Conservation (phyloP, 2,329 filamentous ascomycete genomes). For the Aspergillus sp. region DNA sequence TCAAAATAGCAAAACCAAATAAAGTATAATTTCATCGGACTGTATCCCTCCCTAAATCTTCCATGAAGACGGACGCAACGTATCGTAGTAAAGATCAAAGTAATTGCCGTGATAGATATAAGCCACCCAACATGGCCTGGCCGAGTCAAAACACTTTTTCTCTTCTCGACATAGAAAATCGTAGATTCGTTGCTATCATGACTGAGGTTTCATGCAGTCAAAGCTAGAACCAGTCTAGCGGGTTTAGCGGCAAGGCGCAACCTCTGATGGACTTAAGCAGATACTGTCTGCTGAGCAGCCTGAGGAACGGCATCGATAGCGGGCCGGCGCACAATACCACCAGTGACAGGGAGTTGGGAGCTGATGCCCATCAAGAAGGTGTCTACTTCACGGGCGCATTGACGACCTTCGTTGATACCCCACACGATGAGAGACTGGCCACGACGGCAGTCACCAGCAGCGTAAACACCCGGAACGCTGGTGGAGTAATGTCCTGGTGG, state of each 20-base stretch:
- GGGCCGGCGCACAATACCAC: slow-evolving; percentile 85
- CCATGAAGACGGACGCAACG: neutral
- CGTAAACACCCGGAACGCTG: slow-evolving; percentile 85
- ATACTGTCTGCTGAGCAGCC: slow-evolving; percentile 28
- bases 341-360: slow-evolving; percentile 82
- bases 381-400: slow-evolving; percentile 90
- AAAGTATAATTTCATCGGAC: neutral
- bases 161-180: slow-evolving; percentile 13
- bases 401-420: slow-evolving; percentile 96
- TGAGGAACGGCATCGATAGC: slow-evolving; percentile 52
- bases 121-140: neutral
- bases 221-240: slow-evolving; percentile 16
- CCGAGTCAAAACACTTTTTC: neutral
- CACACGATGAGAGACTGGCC: slow-evolving; percentile 96
- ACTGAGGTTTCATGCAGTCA: slow-evolving; percentile 6
- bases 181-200: slow-evolving; percentile 22
- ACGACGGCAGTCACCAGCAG: slow-evolving; percentile 90
- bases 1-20: slow-evolving; percentile 6
- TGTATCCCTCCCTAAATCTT: neutral
- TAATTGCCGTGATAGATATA: slow-evolving; percentile 9
- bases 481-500: slow-evolving; percentile 83
- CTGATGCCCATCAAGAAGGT: slow-evolving; percentile 74
- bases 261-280: slow-evolving; percentile 27
- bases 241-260: neutral
- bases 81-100: neutral